Conservation (phyloP, 306 rosid genomes). For the Boehmeria nivea region DNA sequence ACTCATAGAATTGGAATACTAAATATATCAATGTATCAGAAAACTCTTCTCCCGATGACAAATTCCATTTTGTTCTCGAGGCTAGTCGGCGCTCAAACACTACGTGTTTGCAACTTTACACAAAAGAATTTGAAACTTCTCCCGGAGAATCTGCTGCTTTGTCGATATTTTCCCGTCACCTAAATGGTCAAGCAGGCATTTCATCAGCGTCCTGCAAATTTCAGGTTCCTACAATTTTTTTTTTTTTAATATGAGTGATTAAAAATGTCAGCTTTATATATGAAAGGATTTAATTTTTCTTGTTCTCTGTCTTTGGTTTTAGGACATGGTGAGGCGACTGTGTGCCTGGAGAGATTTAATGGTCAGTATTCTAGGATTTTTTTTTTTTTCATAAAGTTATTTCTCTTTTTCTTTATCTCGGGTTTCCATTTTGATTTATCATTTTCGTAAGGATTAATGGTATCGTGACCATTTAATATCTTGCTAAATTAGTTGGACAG, state of each 20-base stretch:
- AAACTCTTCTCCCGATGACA: slow-evolving; percentile 63
- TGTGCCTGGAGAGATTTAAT: slow-evolving; percentile 88
- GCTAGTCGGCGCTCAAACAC: slow-evolving; percentile 88
- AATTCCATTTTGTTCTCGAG: slow-evolving; percentile 74
- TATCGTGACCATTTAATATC: too few relatives aligned
- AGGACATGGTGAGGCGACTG: slow-evolving; percentile 54
- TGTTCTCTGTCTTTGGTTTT: slow-evolving; percentile 37
- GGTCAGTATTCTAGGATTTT: slow-evolving; percentile 67
- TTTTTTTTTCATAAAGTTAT: too few relatives aligned
- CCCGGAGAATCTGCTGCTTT: slow-evolving; percentile 27
- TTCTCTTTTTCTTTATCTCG: too few relatives aligned
- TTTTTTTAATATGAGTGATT: slow-evolving; percentile 5
- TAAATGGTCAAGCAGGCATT: slow-evolving; percentile 4
- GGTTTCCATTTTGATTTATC: too few relatives aligned
- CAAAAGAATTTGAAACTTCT: slow-evolving; percentile 6
- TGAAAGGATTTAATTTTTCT: not conserved
- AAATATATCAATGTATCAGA: slow-evolving; percentile 56
- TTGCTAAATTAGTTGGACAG: too few relatives aligned
- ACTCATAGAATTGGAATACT: slow-evolving; percentile 25
- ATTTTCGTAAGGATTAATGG: too few relatives aligned
- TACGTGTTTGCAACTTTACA: slow-evolving; percentile 63
- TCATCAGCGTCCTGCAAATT: slow-evolving; percentile 45
- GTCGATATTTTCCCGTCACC: slow-evolving; percentile 4
- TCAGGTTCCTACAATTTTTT: slow-evolving; percentile 58
- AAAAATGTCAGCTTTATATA: not conserved